Base-by-base conservation (phyloP, 2,329 filamentous ascomycete genomes). In the Nigrospora osmanthi region DNA sequence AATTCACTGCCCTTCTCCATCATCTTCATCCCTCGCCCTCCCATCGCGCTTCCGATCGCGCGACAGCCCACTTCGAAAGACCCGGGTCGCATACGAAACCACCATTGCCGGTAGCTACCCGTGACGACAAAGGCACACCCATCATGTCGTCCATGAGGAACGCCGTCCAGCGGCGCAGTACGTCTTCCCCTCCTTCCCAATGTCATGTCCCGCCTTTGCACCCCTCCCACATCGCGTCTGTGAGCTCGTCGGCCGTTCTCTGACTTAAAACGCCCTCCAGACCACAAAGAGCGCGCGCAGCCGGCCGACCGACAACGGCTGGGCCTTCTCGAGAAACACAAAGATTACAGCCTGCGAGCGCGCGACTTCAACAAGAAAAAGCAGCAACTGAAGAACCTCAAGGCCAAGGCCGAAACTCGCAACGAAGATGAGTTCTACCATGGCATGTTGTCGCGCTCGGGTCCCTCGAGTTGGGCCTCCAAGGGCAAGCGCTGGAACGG, bases 311-410 rank as follows among this genome's bases (percentile, higher is more conserved):
- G 93, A 43, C 73, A 83, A 53, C 88, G 88, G 71, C 89, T 89
- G 68, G 93, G 93, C 52, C 78, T 97, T 17, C 82, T 97, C 49
- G 93, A 97, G 66, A 97, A 98, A 71, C 87, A 93, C 76, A 96
- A 96, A 74, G 81, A 85, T 61, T 84, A 85, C 64, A 72, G 75
- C 39, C 75, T 81, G 42, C 80, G 82, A 49, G 79, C 81, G 23
- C 70, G 74, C 53, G 81, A 85, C 60, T 81, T 78, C 71, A 80
- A 80, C 58, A 73, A 75, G 63, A 85, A 86, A 58, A 80, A 85
- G 59, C 61, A 65, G 1, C 70, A 75, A 44, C 73, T 85, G 48
- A 78, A 79, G 57, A 65, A 65, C 28, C 75, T 86, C 41, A 72
- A 73, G 40, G 67, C 74, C 47, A 85, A 85, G 58, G 81, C 79